A percentile compares a stretch with the other conserved stretches of the same genome.
These are phyloP conservation scores for Vaccinium macrocarpon DNA, from an alignment of 148 eudicot species.

Conservation along the genomic window DNA sequence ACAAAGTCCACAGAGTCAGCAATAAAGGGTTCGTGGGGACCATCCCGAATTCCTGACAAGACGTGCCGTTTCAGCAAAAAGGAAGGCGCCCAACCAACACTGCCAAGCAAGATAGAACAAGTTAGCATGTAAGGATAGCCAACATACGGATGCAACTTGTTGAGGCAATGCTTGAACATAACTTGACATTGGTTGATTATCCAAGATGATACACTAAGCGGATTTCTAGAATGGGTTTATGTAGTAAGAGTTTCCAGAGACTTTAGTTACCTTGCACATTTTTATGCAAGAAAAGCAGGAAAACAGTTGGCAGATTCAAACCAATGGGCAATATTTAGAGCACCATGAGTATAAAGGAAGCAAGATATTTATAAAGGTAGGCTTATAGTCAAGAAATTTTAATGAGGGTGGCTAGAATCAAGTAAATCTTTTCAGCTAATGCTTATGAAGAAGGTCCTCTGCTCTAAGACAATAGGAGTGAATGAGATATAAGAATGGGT, in stretches of 20 bases:
- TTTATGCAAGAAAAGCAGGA: not conserved
- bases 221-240: not conserved
- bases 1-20: conserved; percentile 98
- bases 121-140: conserved; percentile 17
- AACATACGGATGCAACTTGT: not conserved
- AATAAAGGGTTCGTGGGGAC: conserved; percentile 96
- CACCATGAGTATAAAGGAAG: not conserved
- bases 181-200: not conserved
- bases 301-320: not conserved
- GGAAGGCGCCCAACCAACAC: conserved; percentile 94
- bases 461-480: not conserved
- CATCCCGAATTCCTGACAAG: conserved; percentile 82
- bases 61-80: conserved; percentile 89
- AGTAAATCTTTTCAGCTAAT: not conserved
- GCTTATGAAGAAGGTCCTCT: not conserved
- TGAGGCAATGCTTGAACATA: not conserved
- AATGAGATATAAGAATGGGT: not conserved
- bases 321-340: not conserved
- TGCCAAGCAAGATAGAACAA: conserved; percentile 34
- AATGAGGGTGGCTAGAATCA: not conserved
- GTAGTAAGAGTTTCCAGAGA: not conserved
- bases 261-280: not conserved
- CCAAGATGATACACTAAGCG: not conserved
- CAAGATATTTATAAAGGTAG: not conserved
- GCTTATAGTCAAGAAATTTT: not conserved